Evolutionary conservation across 2,329 filamentous ascomycete genomes (phyloP), one percentile per base, ranked within the genome.

Genomic region (Ophiostoma tasmaniense): DNA sequence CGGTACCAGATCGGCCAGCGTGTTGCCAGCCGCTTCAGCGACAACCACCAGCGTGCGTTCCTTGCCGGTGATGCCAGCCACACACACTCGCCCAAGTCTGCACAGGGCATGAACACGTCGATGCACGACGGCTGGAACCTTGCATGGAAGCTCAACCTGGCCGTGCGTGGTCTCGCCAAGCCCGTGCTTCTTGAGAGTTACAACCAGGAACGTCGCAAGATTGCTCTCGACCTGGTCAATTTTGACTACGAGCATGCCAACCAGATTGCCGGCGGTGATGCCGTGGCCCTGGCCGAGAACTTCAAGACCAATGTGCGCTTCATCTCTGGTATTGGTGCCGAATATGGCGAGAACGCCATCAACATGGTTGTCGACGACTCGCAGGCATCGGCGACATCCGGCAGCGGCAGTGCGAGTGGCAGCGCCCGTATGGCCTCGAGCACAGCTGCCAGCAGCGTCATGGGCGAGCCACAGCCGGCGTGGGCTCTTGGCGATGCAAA

Each of bases 1-100:
- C 86, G 87, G 61, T 92, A 91, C 75, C 84, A 87, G 73, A 88
- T 91, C 69, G 87, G 88, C 13, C 89, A 91, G 79, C 85, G 90
- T 22, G 84, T 92, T 28, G 90, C 90, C 1, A 86, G 86, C 72
- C 83, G 85, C 64, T 93, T 92, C 78, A 84, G 86, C 72, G 86
- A 89, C 74, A 81, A 84, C 64, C 79, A 87, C 70, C 45, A 82
- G 86, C 76, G 80, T 2, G 82, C 89, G 2, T 89, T 89, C 72
- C 76, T 90, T 14, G 84, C 85, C 0, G 87, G 87, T 2, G 87
- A 90, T 73, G 87, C 87, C 2, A 88, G 85, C 73, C 87, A 90
- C 73, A 89, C 87, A 0, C 87, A 89, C 74, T 87, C 84, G 1
- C 87, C 87, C 5, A 89, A 89, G 75, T 87, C 87, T 0, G 87